Percentiles rank a stretch among this genome's conserved stretches.
These are phyloP conservation scores for Botrytis fragariae DNA, from an alignment of 2,329 filamentous ascomycete species.

Conservation along the genomic window DNA sequence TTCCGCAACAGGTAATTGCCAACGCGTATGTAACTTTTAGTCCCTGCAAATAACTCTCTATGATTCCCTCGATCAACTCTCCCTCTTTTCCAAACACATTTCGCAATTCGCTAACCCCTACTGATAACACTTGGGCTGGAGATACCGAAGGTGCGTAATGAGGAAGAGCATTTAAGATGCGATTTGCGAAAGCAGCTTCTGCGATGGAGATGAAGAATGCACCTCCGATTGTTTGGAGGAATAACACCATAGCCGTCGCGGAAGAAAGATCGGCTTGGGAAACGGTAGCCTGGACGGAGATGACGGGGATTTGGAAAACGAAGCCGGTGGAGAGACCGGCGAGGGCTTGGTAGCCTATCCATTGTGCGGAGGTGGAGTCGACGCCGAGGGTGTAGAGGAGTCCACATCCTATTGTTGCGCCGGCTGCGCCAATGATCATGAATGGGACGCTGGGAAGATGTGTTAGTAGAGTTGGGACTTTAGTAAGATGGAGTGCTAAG, in stretches of 20 bases:
- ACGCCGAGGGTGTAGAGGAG: slow-evolving; percentile 54
- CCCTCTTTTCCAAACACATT: slow-evolving; percentile 43
- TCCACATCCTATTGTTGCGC: slow-evolving; percentile 46
- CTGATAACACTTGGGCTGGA: slow-evolving; percentile 41
- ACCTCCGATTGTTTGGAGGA: slow-evolving; percentile 52
- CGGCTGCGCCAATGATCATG: slow-evolving; percentile 36
- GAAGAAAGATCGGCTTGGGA: slow-evolving; percentile 45
- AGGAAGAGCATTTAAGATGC: slow-evolving; percentile 42
- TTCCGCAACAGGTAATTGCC: slow-evolving; percentile 48
- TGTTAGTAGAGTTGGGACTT: not conserved
- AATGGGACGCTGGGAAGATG: slow-evolving; percentile 36
- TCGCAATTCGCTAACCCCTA: slow-evolving; percentile 57
- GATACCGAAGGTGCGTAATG: slow-evolving; percentile 41
- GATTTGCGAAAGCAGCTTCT: slow-evolving; percentile 49
- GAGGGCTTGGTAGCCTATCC: slow-evolving; percentile 59
- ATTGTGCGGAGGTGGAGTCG: slow-evolving; percentile 46
- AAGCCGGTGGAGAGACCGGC: slow-evolving; percentile 55
- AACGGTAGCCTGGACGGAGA: slow-evolving; percentile 41
- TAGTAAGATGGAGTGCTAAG: not conserved
- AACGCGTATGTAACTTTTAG: slow-evolving; percentile 63
- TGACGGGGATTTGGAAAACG: slow-evolving; percentile 48
- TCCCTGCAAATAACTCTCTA: slow-evolving; percentile 60
- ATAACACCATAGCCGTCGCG: slow-evolving; percentile 46
- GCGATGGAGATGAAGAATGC: slow-evolving; percentile 50
- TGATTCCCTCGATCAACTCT: slow-evolving; percentile 51